A percentile compares a stretch with the other conserved stretches of the same genome.
These are phyloP conservation scores for Sporothrix curviconia DNA, from an alignment of 2,329 filamentous ascomycete species.

Conservation along the genomic window DNA sequence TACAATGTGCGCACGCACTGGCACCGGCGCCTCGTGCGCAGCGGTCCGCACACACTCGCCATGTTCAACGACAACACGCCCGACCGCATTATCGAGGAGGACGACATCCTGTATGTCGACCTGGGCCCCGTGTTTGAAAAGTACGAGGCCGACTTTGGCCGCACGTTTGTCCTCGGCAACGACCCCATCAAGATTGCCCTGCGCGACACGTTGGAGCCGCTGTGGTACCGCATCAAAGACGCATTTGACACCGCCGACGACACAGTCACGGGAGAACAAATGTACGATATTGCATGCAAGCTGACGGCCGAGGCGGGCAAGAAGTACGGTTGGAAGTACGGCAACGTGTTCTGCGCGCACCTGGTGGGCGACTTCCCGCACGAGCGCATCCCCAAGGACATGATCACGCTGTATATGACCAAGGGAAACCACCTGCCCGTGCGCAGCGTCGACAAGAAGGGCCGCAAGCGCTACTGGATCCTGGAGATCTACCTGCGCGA, in stretches of 20 bases:
- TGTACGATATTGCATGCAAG: neutral
- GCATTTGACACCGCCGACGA: neutral
- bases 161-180: conserved; percentile 8
- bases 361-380: conserved; percentile 11
- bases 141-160: conserved; percentile 13
- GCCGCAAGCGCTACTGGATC: conserved; percentile 12
- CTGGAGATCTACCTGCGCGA: conserved; percentile 9
- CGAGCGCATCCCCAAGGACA: conserved; percentile 11
- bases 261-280: conserved; percentile 2
- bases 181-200: conserved; percentile 6
- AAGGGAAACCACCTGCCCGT: neutral
- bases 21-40: conserved; percentile 10
- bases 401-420: conserved; percentile 7
- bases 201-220: conserved; percentile 8
- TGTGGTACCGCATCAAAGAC: conserved; percentile 10
- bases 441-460: conserved; percentile 1
- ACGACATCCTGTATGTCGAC: conserved; percentile 11
- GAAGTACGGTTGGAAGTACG: conserved; percentile 1
- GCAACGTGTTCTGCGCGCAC: conserved; percentile 8
- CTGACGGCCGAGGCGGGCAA: neutral
- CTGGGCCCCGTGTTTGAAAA: conserved; percentile 8
- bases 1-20: conserved; percentile 11
- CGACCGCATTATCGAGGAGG: neutral
- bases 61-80: conserved; percentile 10
- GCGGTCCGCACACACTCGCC: conserved; percentile 7